Conservation (phyloP, 768 basidiomycete genomes). For the Boletus speciosus region DNA sequence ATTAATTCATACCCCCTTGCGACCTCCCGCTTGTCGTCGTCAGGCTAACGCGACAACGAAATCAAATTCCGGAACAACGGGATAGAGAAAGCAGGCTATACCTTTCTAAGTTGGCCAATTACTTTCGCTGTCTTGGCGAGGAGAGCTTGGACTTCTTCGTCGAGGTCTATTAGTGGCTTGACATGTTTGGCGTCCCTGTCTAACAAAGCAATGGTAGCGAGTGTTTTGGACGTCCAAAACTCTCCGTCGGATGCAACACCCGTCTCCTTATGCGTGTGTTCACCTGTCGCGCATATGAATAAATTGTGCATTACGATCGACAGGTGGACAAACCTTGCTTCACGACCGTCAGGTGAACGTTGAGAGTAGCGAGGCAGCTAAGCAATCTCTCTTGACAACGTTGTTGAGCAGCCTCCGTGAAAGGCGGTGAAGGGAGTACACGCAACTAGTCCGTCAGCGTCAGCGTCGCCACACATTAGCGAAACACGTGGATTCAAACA, state of each 20-base stretch:
- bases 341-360: constrained; percentile 47
- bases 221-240: constrained; percentile 72
- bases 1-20: constrained; percentile 71
- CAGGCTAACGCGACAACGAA: constrained; percentile 3
- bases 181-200: constrained; percentile 72
- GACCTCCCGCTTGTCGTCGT: constrained; percentile 15
- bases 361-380: constrained; percentile 70
- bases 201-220: constrained; percentile 52
- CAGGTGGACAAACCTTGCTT: constrained; percentile 44
- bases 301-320: not conserved
- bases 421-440: constrained; percentile 55
- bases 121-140: constrained; percentile 44
- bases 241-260: constrained; percentile 69
- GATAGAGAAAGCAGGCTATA: constrained; percentile 19
- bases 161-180: constrained; percentile 44
- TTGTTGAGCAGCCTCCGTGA: constrained; percentile 69
- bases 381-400: constrained; percentile 70
- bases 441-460: constrained; percentile 42
- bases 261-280: constrained; percentile 51
- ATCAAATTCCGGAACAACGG: not conserved
- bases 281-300: constrained; percentile 26
- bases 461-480: not conserved
- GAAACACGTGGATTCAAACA: constrained; percentile 25
- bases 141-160: constrained; percentile 51
- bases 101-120: constrained; percentile 43